Evolutionary conservation across 345 rosid genomes (phyloP).

Genomic region (Salix viminalis): DNA sequence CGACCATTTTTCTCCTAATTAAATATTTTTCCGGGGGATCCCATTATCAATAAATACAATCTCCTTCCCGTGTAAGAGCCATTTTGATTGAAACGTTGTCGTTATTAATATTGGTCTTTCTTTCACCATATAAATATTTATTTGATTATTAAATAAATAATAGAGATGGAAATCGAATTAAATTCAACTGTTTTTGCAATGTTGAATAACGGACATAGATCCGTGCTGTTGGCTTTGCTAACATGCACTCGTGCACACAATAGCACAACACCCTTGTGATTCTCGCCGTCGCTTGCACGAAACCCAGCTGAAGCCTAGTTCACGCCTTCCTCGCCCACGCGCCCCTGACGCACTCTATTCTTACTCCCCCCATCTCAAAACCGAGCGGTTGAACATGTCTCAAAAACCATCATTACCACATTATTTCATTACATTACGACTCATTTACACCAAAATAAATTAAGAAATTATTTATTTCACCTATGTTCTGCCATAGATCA

Average conservation of each 20-base stretch:
- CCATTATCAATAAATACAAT: too few species aligned
- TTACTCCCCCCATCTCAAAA: background rate
- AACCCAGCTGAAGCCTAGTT: background rate
- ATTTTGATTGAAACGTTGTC: too few species aligned
- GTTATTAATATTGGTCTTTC: background rate
- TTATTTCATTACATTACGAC: background rate
- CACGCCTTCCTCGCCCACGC: conserved; percentile 1
- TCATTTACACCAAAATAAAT: background rate
- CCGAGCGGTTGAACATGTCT: background rate
- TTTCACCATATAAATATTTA: background rate
- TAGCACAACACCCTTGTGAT: background rate
- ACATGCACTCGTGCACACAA: background rate
- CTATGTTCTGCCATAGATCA: too few species aligned
- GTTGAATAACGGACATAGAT: background rate
- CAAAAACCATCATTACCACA: background rate
- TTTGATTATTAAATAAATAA: background rate
- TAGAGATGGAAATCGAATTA: background rate
- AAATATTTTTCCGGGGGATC: too few species aligned
- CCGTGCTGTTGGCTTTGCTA: background rate
- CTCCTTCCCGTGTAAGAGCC: too few species aligned
- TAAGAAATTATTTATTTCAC: background rate
- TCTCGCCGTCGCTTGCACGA: conserved; percentile 15
- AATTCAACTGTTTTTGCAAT: background rate
- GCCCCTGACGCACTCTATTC: conserved; percentile 18
- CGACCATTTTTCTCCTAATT: too few species aligned